Conservation (phyloP, 768 basidiomycete genomes). For the Dentipellis fragilis region DNA sequence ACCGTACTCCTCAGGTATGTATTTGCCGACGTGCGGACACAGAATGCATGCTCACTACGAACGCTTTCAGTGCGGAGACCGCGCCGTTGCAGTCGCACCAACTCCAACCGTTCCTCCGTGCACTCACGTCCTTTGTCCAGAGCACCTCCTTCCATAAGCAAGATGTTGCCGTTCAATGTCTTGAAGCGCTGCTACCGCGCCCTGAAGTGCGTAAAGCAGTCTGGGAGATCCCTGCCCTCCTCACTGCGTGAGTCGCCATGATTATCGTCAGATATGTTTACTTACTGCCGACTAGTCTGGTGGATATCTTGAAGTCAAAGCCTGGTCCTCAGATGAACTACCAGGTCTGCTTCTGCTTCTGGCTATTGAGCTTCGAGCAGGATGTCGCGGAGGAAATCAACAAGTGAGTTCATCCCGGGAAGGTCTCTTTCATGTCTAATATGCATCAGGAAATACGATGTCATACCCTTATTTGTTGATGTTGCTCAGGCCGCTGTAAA, state of each 20-base stretch:
- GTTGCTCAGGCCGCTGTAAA: constrained; percentile 87
- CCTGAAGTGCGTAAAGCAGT: constrained; percentile 71
- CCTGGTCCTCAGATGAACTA: constrained; percentile 92
- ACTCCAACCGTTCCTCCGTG: constrained; percentile 25
- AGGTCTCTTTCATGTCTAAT: not conserved
- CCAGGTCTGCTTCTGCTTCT: constrained; percentile 86
- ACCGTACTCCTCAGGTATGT: constrained; percentile 73
- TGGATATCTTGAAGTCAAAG: constrained; percentile 73
- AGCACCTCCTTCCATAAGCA: constrained; percentile 53
- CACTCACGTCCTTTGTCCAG: constrained; percentile 19
- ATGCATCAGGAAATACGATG: constrained; percentile 66
- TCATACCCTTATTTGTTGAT: constrained; percentile 75
- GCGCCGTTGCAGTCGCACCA: constrained; percentile 17
- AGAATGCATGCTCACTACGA: not conserved
- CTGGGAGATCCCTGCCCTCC: constrained; percentile 65
- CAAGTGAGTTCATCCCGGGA: constrained; percentile 40
- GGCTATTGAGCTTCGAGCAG: constrained; percentile 89
- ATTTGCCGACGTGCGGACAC: not conserved
- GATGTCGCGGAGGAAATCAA: constrained; percentile 80
- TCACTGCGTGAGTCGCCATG: constrained; percentile 43
- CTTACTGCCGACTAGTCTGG: constrained; percentile 38
- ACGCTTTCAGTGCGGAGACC: constrained; percentile 18
- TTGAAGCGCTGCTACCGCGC: constrained; percentile 78
- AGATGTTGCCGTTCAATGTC: constrained; percentile 86
- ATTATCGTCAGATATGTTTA: constrained; percentile 1